Conservation (phyloP, 805 yeast species). For the Kuraishia capsulata region DNA sequence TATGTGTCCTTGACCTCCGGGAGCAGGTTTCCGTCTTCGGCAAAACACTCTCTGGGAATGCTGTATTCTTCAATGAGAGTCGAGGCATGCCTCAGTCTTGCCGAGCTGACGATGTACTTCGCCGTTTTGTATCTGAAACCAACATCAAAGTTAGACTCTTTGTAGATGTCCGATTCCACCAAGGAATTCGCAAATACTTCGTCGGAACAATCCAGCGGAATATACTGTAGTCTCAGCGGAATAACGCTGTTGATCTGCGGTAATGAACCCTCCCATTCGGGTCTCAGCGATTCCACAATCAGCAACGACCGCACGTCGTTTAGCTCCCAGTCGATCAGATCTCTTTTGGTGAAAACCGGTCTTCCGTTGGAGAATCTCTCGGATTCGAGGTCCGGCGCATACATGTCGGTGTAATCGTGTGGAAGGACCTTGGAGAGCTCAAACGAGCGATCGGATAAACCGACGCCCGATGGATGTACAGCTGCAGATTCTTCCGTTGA, state of each 20-base stretch:
- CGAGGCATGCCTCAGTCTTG: constrained; percentile 35
- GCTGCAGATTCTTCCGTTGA: neutral
- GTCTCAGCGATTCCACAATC: constrained; percentile 37
- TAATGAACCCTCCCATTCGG: constrained; percentile 46
- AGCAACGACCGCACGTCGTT: constrained; percentile 62
- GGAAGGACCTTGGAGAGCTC: constrained; percentile 39
- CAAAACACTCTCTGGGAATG: constrained; percentile 11
- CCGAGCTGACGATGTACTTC: constrained; percentile 47
- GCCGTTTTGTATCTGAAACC: constrained; percentile 53
- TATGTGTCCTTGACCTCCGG: constrained; percentile 8
- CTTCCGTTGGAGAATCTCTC: constrained; percentile 47
- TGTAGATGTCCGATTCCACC: constrained; percentile 53
- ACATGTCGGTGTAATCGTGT: constrained; percentile 40
- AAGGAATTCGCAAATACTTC: constrained; percentile 36
- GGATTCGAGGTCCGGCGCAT: constrained; percentile 43
- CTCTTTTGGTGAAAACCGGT: constrained; percentile 54
- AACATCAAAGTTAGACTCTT: constrained; percentile 49
- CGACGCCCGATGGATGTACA: too few species aligned
- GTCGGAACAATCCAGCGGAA: constrained; percentile 48
- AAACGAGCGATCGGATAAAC: neutral
- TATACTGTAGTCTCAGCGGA: constrained; percentile 12
- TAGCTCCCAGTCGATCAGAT: constrained; percentile 59
- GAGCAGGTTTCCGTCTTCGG: constrained; percentile 9
- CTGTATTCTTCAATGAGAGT: constrained; percentile 15
- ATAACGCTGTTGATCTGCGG: constrained; percentile 28